Base-by-base conservation (phyloP, 495 filamentous ascomycete species). In the Apiosordaria backusii region DNA sequence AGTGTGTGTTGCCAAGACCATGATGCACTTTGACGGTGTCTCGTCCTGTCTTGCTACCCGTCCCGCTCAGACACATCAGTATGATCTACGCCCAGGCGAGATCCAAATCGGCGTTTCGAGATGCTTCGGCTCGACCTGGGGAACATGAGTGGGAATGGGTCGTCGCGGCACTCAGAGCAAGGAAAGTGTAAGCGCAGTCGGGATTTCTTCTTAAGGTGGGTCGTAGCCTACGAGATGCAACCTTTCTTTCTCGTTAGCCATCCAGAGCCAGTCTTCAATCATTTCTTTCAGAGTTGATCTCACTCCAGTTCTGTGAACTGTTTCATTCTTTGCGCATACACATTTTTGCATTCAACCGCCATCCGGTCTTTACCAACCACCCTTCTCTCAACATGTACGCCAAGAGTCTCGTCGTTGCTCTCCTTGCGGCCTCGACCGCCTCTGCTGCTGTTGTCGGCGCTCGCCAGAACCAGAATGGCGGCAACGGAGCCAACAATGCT, bases 381-480 rank as follows among this genome's bases (percentile, higher is more conserved):
- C 54, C 25, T 16, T 25, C 19, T 21, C n/a, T 25, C 27, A 74
- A 67, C 4, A 76, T 78, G 74, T 65, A 76, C 65, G 35, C 69
- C 68, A 73, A 75, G 60, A 71, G 64, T 9, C 54, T 78, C 50
- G 61, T 78, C 65, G 18, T 69, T 23, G 72, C 73, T 13, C 40
- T 75, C 13, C 65, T 73, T 61, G 71, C 73, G 57, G 76, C 71
- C 64, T 67, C 73, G 25, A 65, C 71, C 27, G 73, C 68, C 64
- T 73, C 69, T 1, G 73, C 73, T n/a, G 71, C 69, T 13, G 70
- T 66, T 55, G 45, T 75, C 62, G 65, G 64, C 70, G 16, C 68
- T 10, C 81, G 81, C 27, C 70, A 72, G 50, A 64, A 80, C 78
- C 59, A 61, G 26, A 61, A 81, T 81, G 62, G 77, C 75, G 61